Conservation (phyloP, 2,329 filamentous ascomycete genomes). For the Fusarium sp. region DNA sequence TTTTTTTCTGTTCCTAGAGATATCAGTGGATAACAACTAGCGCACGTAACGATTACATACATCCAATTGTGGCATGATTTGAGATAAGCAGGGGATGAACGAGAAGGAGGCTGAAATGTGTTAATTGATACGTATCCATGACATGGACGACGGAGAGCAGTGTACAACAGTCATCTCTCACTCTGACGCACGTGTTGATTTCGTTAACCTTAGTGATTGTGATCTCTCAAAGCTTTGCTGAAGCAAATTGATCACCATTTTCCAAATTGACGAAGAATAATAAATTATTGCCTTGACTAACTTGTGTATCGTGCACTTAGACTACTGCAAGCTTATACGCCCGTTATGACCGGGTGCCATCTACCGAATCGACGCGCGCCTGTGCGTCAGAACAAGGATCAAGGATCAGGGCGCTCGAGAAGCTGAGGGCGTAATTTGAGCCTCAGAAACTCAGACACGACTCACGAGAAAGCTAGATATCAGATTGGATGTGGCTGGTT, state of each 20-base stretch:
- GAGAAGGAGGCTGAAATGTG: slow-evolving; percentile 14
- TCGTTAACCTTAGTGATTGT: background rate
- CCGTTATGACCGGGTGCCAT: slow-evolving; percentile 13
- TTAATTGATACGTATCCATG: background rate
- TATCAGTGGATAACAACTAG: slow-evolving; percentile 36
- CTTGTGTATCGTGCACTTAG: background rate
- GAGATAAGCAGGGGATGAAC: slow-evolving; percentile 22
- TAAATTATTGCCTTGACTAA: background rate
- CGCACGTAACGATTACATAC: slow-evolving; percentile 40
- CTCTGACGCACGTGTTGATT: background rate
- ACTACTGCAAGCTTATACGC: slow-evolving; percentile 26
- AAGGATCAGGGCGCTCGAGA: slow-evolving; percentile 23
- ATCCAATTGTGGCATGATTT: slow-evolving; percentile 34
- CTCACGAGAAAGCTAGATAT: slow-evolving; percentile 12
- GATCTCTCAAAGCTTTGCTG: background rate
- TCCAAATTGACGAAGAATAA: background rate
- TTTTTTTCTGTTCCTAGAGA: slow-evolving; percentile 13
- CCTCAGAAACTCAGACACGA: slow-evolving; percentile 5
- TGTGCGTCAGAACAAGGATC: slow-evolving; percentile 25
- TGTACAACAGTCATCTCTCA: background rate
- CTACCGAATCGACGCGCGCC: slow-evolving; percentile 28
- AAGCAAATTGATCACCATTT: background rate
- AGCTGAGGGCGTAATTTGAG: slow-evolving; percentile 1
- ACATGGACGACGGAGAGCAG: background rate
- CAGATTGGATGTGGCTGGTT: slow-evolving; percentile 27